A percentile compares a stretch with the other conserved stretches of the same genome.
These are phyloP conservation scores for Microbotryum saponariae DNA, from an alignment of 1,284 basidiomycete species.

Conservation along the genomic window DNA sequence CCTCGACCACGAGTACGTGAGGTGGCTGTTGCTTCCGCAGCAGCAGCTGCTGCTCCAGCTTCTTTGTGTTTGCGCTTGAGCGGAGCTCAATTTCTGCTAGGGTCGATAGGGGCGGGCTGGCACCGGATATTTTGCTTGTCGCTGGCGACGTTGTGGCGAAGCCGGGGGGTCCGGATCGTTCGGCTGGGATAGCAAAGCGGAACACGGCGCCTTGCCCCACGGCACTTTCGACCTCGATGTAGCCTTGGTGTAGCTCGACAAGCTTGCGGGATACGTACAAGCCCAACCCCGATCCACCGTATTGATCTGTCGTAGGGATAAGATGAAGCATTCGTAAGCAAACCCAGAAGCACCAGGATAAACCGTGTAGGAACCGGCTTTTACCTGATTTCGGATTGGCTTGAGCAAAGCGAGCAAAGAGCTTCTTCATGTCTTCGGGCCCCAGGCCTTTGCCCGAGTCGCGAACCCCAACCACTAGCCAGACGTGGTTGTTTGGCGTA, in stretches of 20 bases:
- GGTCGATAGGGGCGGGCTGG: too few relatives aligned
- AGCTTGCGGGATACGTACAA: slow-evolving; percentile 32
- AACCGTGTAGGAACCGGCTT: too few relatives aligned
- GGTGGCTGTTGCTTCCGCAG: too few relatives aligned
- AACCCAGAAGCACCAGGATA: too few relatives aligned
- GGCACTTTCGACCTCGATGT: slow-evolving; percentile 20
- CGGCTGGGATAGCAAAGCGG: too few relatives aligned
- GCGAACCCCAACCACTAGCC: slow-evolving; percentile 18
- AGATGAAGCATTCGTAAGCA: too few relatives aligned
- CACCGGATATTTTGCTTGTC: too few relatives aligned
- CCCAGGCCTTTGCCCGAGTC: slow-evolving; percentile 33
- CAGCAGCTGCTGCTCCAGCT: too few relatives aligned
- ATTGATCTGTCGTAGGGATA: neutral
- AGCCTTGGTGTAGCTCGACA: slow-evolving; percentile 32
- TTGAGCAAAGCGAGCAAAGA: slow-evolving; percentile 30
- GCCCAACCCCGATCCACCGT: slow-evolving; percentile 26
- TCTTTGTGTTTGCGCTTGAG: too few relatives aligned
- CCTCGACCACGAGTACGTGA: slow-evolving; percentile 3
- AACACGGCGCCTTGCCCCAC: neutral
- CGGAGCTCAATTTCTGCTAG: too few relatives aligned
- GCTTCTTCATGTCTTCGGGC: slow-evolving; percentile 22
- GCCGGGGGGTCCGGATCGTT: neutral
- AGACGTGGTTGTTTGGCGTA: slow-evolving; percentile 11
- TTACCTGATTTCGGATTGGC: slow-evolving; percentile 26
- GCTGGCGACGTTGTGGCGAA: neutral